Conservation (phyloP, 495 filamentous ascomycete genomes). For the Penicillium lagena region DNA sequence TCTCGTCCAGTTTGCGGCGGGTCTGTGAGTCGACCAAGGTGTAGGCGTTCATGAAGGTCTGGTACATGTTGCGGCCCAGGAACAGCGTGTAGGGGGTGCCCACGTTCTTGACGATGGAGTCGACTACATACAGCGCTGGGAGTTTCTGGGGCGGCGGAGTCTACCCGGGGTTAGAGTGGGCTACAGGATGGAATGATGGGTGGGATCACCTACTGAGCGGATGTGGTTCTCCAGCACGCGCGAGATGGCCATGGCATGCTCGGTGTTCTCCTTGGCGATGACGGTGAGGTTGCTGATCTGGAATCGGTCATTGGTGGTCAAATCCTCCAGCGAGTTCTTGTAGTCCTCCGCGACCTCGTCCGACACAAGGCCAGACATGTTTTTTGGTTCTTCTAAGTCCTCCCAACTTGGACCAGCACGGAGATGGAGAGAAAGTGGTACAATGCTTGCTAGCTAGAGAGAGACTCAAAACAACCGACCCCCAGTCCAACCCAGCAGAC, state of each 20-base stretch:
- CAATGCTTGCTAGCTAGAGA: slow-evolving; percentile 49
- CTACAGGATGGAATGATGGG: slow-evolving; percentile 9
- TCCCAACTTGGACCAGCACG: slow-evolving; percentile 16
- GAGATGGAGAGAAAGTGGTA: slow-evolving; percentile 35
- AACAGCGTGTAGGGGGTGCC: slow-evolving; percentile 95
- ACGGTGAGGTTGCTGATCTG: slow-evolving; percentile 94
- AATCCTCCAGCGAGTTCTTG: slow-evolving; percentile 83
- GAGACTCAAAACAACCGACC: slow-evolving; percentile 35
- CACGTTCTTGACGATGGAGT: slow-evolving; percentile 98
- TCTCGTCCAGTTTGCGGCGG: slow-evolving; percentile 88
- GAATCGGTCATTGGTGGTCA: slow-evolving; percentile 78
- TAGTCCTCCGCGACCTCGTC: slow-evolving; percentile 95
- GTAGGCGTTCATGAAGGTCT: slow-evolving; percentile 95
- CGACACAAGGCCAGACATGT: slow-evolving; percentile 68
- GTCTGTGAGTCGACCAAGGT: slow-evolving; percentile 72
- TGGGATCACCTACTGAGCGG: slow-evolving; percentile 65
- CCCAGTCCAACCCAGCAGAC: slow-evolving; percentile 15
- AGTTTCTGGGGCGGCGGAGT: slow-evolving; percentile 79
- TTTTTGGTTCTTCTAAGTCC: slow-evolving; percentile 25
- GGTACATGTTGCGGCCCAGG: slow-evolving; percentile 83
- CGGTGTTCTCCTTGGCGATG: slow-evolving; percentile 93
- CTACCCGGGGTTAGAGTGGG: slow-evolving; percentile 49
- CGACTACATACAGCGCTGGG: slow-evolving; percentile 93
- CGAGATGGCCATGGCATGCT: slow-evolving; percentile 87
- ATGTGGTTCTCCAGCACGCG: slow-evolving; percentile 88